Evolutionary conservation across 1,284 basidiomycete genomes (phyloP), one percentile per base, ranked within the genome.

Genomic region (Cryptococcus sp.): DNA sequence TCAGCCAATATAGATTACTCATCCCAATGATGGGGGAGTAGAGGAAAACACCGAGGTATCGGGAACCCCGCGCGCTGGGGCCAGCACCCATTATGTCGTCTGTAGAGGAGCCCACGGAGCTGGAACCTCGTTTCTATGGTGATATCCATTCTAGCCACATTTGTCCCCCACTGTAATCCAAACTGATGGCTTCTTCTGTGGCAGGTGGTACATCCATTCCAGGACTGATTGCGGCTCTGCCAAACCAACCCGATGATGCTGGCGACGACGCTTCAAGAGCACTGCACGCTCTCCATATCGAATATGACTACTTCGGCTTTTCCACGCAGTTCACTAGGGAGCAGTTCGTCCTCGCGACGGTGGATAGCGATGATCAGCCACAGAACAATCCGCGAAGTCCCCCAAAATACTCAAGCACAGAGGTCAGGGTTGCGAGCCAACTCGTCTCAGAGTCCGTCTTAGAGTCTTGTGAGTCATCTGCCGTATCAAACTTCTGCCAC

Each of bases 381-480:
- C 20, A 16, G 12, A 23, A 13, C 21, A 3, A 42, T 13, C 37
- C 35, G n/a, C 11, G 18, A 37, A 20, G 50, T n/a, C 20, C 28
- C 5, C 28, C 28, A 33, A 38, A 21, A 8, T 40, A 40, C 33
- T 51, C 50, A 6, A 39, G 35, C n/a, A 51, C 50, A 7, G 50
- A 51, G 20, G 50, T 39, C 11, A 40, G 50, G n/a, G 50, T 51
- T 20, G 50, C 50, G n/a, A 18, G 36, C 7, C 50, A 51, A 8
- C 38, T 51, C 4, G 18, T 51, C 11, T 51, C 50, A 4, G 50
- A 51, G 36, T 51, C 50, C 9, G 50, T 51, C 8, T 38, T 51
- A 18, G 50, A 51, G 36, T 51, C 50, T 8, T 23, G 50, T 51
- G 37, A 51, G 50, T 40, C 6, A n/a, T n/a, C n/a, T n/a, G n/a